Evolutionary conservation across 2,329 filamentous ascomycete genomes (phyloP), one percentile per base, ranked within the genome.

Genomic region (Fusarium sp.): DNA sequence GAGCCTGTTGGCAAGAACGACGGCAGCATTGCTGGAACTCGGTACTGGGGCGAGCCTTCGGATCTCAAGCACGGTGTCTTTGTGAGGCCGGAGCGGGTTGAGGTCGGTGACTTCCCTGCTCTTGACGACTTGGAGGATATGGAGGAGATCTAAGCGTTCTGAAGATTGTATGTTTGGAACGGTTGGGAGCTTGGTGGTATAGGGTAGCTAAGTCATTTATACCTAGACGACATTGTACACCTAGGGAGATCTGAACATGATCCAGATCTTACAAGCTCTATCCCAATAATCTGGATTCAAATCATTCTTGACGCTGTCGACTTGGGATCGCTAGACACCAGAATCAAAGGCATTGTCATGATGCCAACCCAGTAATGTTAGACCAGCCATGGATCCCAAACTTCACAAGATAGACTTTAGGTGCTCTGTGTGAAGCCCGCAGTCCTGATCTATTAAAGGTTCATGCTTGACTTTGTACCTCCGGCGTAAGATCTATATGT

Each of bases 1-100:
- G 92, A 95, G 80, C 92, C 93, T 2, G 91, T 91, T 45, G 93
- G 92, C 59, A 93, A 92, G 84, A 96, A 95, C 76, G 92, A 95
- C 78, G 93, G 93, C 64, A 90, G 89, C 73, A 88, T 94, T 71
- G 86, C 85, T 11, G 84, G 82, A 10, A 89, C 83, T 70, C 84
- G 89, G 70, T 95, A 94, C 81, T 96, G 94, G 86, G 88, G 87
- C 41, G 79, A 85, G 60, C 84, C 87, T 53, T 90, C 89, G 57
- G 78, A 83, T 67, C 82, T 89, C 63, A 94, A 94, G 78, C 89
- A 88, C 73, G 93, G 93, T 34, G 90, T 94, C 22, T 94, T 96
- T 80, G 92, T 94, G 30, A 86, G 92, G 69, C 90, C 93, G 6
- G 92, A 94, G 79, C 85, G 92, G 65, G 89, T 94, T 24, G 92